Conservation (phyloP, 2,329 filamentous ascomycete species). For the Pseudogymnoascus sp. region DNA sequence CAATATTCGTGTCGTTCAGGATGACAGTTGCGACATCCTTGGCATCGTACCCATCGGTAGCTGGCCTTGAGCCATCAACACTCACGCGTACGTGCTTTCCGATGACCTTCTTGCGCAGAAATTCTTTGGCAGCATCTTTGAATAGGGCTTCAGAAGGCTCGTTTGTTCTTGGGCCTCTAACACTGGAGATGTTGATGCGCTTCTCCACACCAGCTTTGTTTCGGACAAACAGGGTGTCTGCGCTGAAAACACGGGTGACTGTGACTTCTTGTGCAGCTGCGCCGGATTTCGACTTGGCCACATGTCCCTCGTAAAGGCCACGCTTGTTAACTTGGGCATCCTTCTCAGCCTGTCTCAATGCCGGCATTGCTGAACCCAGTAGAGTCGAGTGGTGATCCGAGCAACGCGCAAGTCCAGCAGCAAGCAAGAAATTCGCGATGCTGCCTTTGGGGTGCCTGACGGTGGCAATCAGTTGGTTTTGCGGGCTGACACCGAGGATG, state of each 20-base stretch:
- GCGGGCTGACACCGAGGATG: slow-evolving; percentile 79
- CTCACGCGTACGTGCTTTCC: slow-evolving; percentile 89
- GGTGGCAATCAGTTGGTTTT: slow-evolving; percentile 83
- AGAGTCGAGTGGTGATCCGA: slow-evolving; percentile 94
- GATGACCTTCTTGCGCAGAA: slow-evolving; percentile 85
- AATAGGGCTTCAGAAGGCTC: slow-evolving; percentile 85
- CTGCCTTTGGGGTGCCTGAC: slow-evolving; percentile 85
- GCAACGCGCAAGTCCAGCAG: slow-evolving; percentile 84
- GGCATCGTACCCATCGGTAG: slow-evolving; percentile 84
- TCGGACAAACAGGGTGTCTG: slow-evolving; percentile 81
- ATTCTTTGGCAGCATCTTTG: slow-evolving; percentile 91
- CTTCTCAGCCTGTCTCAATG: slow-evolving; percentile 79
- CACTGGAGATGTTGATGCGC: slow-evolving; percentile 84
- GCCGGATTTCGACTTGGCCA: slow-evolving; percentile 57
- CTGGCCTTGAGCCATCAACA: slow-evolving; percentile 85
- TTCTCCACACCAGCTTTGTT: slow-evolving; percentile 81
- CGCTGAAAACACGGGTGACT: slow-evolving; percentile 78
- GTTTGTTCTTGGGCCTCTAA: slow-evolving; percentile 83
- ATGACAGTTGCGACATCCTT: slow-evolving; percentile 88
- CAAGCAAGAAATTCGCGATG: slow-evolving; percentile 84
- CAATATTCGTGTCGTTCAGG: slow-evolving; percentile 79
- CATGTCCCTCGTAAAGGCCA: slow-evolving; percentile 75
- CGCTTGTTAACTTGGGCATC: slow-evolving; percentile 68
- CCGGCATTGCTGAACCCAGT: slow-evolving; percentile 80
- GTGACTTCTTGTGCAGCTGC: slow-evolving; percentile 67